Evolutionary conservation across 78 protist species (phyloP).

Genomic region (Chrysochromulina parva): DNA sequence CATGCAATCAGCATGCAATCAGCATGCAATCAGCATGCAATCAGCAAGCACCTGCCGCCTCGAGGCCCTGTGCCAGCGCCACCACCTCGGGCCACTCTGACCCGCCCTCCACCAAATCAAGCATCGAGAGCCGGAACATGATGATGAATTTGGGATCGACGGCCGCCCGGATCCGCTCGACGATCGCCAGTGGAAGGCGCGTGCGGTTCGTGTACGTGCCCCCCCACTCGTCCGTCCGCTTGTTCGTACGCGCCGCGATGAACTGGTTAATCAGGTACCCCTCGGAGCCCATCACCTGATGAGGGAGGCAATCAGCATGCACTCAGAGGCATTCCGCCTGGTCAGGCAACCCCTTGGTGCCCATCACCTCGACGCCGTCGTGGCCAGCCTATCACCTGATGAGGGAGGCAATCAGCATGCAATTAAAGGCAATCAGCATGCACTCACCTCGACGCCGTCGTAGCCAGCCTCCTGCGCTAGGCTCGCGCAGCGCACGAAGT

Average conservation of each 20-base stretch:
- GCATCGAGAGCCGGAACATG: slow-evolving; percentile 69
- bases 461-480: slow-evolving; percentile 69
- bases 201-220: slow-evolving; percentile 56
- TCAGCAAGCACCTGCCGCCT: slow-evolving; percentile 35
- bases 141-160: slow-evolving; percentile 66
- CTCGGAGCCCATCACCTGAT: slow-evolving; percentile 67
- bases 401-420: too few species aligned
- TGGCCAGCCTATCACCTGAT: too few species aligned
- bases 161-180: not conserved
- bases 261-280: slow-evolving; percentile 79
- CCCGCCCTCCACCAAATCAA: slow-evolving; percentile 59
- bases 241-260: slow-evolving; percentile 50
- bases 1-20: too few species aligned
- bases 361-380: too few species aligned
- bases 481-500: slow-evolving; percentile 29
- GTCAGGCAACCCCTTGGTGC: too few species aligned
- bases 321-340: too few species aligned
- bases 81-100: slow-evolving; percentile 39
- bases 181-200: slow-evolving; percentile 61
- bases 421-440: too few species aligned
- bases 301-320: not conserved
- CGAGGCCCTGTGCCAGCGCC: slow-evolving; percentile 36
- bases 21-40: too few species aligned
- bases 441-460: slow-evolving; percentile 62
- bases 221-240: slow-evolving; percentile 74